These are phyloP conservation scores for Penicillium oxalicum DNA, from an alignment of 2,329 filamentous ascomycete genomes.

Conservation along the genomic window DNA sequence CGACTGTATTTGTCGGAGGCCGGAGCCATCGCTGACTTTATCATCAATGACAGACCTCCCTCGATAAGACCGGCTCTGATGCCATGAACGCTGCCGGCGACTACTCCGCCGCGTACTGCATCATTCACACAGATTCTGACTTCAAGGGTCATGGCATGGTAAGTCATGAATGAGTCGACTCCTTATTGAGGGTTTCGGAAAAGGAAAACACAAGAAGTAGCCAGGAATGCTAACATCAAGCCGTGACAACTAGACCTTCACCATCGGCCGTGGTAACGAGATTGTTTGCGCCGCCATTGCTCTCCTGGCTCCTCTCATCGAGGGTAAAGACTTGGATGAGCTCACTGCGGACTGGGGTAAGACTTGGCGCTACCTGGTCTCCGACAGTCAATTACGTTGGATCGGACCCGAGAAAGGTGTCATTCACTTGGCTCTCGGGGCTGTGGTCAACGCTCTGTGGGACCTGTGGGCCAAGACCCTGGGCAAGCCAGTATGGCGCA, in stretches of 20 bases:
- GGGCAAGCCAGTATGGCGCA: constrained; percentile 81
- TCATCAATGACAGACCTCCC: constrained; percentile 57
- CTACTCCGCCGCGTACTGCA: constrained; percentile 92
- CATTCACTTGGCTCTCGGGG: constrained; percentile 83
- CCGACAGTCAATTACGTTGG: constrained; percentile 85
- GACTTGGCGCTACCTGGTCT: constrained; percentile 88
- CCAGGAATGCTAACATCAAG: not conserved
- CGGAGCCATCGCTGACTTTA: not conserved
- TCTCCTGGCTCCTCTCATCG: constrained; percentile 69
- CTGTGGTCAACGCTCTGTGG: constrained; percentile 88
- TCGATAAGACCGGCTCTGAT: constrained; percentile 94
- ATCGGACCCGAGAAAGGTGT: constrained; percentile 92
- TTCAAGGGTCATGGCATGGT: constrained; percentile 41
- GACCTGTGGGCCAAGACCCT: constrained; percentile 90
- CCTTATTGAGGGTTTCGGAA: not conserved
- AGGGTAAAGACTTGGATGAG: constrained; percentile 67
- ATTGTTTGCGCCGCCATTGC: constrained; percentile 81
- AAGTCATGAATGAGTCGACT: constrained; percentile 6
- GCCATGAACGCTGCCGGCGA: constrained; percentile 93
- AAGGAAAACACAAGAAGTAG: no score
- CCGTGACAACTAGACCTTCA: constrained; percentile 36
- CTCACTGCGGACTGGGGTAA: constrained; percentile 76
- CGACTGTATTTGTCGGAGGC: not conserved
- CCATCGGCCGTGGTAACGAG: constrained; percentile 69
- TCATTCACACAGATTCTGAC: constrained; percentile 69